Evolutionary conservation across 2,329 filamentous ascomycete genomes (phyloP), one percentile per base, ranked within the genome.

Genomic region (Cladosporium oxysporum): DNA sequence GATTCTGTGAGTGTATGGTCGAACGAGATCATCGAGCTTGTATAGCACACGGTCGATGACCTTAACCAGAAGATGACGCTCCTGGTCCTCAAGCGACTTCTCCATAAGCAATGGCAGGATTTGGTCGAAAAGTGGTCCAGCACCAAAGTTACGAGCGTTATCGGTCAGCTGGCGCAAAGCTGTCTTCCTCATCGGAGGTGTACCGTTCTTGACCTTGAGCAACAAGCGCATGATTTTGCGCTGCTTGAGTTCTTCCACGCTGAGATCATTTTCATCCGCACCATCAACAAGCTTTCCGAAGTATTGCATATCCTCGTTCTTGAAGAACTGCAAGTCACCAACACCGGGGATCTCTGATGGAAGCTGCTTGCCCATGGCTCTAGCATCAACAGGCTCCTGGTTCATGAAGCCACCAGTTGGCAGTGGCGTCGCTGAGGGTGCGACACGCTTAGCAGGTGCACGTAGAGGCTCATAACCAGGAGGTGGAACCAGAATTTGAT

Each of bases 171-270:
- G 95, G 80, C 95, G 91, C 73, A 99, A 86, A 28, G 95, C 95
- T 41, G 95, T 99, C 85, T 99, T 99, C 80, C 95, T 87, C 95
- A 98, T 98, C 0, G 95, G 94, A 29, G 95, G 95, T 49, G 95
- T 98, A 74, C 95, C 95, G 77, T 99, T 99, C 86, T 99, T 99
- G 83, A 99, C 94, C 81, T 99, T 99, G 65, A 99, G 85, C 55
- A 99, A 83, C 64, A 99, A 82, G 71, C 95, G 87, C 95, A 99
- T 98, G 76, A 99, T 99, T 81, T 99, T 99, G 68, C 95, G 87
- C 80, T 99, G 94, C 80, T 99, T 98, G 62, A 99, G 82, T 75
- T 99, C 94, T 58, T 99, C 95, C 11, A 99, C 93, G 23, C 90
- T 93, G 80, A 99, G 87, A 26, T 88, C 85, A 72, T 94, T 96